Evolutionary conservation across 192 early-diverging fungal genomes (phyloP), one percentile per base, ranked within the genome.

Genomic region (Rhizophagus sp.): DNA sequence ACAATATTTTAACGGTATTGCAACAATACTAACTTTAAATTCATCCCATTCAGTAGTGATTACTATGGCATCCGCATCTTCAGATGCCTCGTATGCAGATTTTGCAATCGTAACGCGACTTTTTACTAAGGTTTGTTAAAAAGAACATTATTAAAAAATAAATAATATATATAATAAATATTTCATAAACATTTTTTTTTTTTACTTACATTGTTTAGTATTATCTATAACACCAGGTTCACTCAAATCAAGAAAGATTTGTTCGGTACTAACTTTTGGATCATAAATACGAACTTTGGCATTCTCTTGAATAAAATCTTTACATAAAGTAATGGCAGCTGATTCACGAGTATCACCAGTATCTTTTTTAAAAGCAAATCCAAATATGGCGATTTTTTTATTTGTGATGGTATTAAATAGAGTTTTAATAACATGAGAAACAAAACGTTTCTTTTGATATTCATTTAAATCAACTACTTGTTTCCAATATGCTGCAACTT

Each of bases 311-410:
- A 98, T 86, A 65, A 97, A 91, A 73, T 92, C 87, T 80, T 93
- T 90, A 83, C 92, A 91, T 39, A 98, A 84, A 3, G 89, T 91
- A 62, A 95, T 96, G n/a, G 97, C 96, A 36, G 97, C 94, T 50
- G 94, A 93, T 86, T 97, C 95, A 73, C 97, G 89, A 39, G 97
- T 94, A 86, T 98, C 97, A 76, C 94, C 94, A 36, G 96, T 98
- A 80, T 96, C 93, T 84, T 94, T 95, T 88, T 98, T 98, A 88
- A 95, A 98, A 0, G 97, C 95, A 85, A 98, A 98, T 8, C 97
- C 97, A 71, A 95, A 87, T 27, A 96, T 83, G 4, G 93, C 92
- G 76, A 98, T 87, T 70, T 87, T 89, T 85, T 93, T 95, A 83
- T 94, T 90, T 24, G 91, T 90, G 80, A 96, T 90, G 33, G 93